Evolutionary conservation across 148 eudicot species (phyloP).

Genomic region (Mesembryanthemum crystallinum): DNA sequence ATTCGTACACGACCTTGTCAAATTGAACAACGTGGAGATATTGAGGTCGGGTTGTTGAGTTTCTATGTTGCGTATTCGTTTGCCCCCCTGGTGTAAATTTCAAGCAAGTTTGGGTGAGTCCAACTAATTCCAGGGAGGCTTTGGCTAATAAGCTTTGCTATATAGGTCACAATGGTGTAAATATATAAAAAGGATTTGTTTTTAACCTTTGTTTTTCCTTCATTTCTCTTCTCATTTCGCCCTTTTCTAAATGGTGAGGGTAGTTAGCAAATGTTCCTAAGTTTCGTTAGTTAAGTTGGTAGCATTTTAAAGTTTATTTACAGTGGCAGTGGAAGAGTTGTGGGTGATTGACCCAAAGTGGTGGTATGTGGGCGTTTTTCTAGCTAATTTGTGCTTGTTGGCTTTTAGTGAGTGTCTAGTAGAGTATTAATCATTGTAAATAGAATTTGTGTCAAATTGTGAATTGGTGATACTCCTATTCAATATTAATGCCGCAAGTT

Average conservation of each 20-base stretch:
- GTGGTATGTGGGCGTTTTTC: background rate
- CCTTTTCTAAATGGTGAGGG: constrained; percentile 9
- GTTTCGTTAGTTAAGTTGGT: constrained; percentile 32
- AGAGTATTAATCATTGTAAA: constrained; percentile 19
- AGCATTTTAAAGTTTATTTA: constrained; percentile 14
- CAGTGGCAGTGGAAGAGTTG: background rate
- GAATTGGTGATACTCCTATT: constrained; percentile 10
- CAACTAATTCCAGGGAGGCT: constrained; percentile 55
- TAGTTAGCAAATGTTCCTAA: constrained; percentile 15
- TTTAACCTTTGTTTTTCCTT: background rate
- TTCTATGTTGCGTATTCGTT: constrained; percentile 50
- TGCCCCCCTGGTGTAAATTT: constrained; percentile 55
- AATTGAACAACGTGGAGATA: background rate
- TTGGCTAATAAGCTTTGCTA: constrained; percentile 57
- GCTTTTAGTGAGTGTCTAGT: too few species aligned
- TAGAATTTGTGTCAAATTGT: constrained; percentile 19
- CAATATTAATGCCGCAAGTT: background rate
- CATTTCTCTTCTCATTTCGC: background rate
- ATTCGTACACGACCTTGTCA: constrained; percentile 14
- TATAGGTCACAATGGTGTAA: constrained; percentile 58
- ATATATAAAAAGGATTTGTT: constrained; percentile 34
- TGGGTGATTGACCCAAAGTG: constrained; percentile 29
- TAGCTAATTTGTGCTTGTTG: constrained; percentile 11
- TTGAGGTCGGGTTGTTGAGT: constrained; percentile 10
- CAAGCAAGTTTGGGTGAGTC: constrained; percentile 19